A percentile compares a stretch with the other conserved stretches of the same genome.
Evolutionary conservation across 2,329 filamentous ascomycete genomes (phyloP).

Genomic region (Fonsecaea erecta): DNA sequence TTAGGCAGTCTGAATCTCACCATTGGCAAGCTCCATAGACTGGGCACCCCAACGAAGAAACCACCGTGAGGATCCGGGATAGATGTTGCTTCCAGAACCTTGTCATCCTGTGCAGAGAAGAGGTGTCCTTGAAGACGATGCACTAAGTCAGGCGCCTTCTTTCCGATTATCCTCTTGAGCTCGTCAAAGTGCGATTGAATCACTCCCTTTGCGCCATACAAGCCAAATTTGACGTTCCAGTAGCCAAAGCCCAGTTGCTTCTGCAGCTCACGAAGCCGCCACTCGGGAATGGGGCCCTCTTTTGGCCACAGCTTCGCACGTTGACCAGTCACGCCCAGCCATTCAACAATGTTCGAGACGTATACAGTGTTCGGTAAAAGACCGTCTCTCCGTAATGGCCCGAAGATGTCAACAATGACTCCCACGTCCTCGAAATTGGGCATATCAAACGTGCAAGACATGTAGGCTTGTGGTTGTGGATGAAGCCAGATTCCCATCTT

Average conservation of each 20-base stretch:
- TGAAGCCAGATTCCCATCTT: constrained; percentile 38
- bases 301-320: constrained; percentile 27
- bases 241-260: constrained; percentile 27
- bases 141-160: constrained; percentile 19
- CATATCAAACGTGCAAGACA: constrained; percentile 44
- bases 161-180: constrained; percentile 25
- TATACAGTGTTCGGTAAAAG: constrained; percentile 31
- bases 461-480: constrained; percentile 39
- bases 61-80: constrained; percentile 30
- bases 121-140: constrained; percentile 27
- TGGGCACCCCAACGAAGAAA: constrained; percentile 32
- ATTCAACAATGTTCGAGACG: constrained; percentile 32
- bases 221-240: constrained; percentile 32
- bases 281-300: constrained; percentile 28
- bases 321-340: constrained; percentile 29
- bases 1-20: constrained; percentile 27
- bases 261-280: constrained; percentile 27
- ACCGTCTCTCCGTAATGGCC: constrained; percentile 25
- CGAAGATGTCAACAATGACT: constrained; percentile 29
- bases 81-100: constrained; percentile 26
- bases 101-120: constrained; percentile 27
- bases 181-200: constrained; percentile 32
- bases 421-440: constrained; percentile 33
- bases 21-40: constrained; percentile 33
- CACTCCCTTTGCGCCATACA: constrained; percentile 27